These are phyloP conservation scores for Candida loeiensis DNA, from an alignment of 805 yeast genomes.

Conservation along the genomic window DNA sequence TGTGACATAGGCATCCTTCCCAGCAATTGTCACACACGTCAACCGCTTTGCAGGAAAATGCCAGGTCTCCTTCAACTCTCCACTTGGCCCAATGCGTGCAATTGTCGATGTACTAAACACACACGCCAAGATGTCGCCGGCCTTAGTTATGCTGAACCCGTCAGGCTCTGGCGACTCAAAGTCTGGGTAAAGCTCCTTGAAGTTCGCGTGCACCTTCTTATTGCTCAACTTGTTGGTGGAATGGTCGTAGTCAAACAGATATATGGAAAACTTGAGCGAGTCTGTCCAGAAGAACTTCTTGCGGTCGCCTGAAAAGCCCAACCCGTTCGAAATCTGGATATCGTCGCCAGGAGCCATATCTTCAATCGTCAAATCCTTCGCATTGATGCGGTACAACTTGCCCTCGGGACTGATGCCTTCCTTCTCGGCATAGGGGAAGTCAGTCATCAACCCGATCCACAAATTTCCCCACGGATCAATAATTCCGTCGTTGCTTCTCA, in stretches of 20 bases:
- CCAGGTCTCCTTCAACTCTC: conserved; percentile 49
- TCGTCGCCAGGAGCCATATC: conserved; percentile 29
- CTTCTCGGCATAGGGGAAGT: conserved; percentile 32
- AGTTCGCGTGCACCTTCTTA: conserved; percentile 21
- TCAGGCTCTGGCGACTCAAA: conserved; percentile 62
- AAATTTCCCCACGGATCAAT: conserved; percentile 74
- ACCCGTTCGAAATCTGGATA: conserved; percentile 64
- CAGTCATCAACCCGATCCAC: conserved; percentile 79
- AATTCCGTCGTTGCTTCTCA: conserved; percentile 75
- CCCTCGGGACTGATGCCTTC: conserved; percentile 50
- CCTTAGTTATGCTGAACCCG: conserved; percentile 61
- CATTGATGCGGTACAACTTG: conserved; percentile 32
- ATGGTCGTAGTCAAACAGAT: conserved; percentile 37
- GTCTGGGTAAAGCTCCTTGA: conserved; percentile 14
- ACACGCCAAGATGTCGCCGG: conserved; percentile 59
- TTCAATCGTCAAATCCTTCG: conserved; percentile 28
- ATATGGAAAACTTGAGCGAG: conserved; percentile 31
- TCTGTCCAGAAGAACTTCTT: conserved; percentile 40
- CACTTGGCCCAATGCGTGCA: conserved; percentile 48
- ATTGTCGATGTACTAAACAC: conserved; percentile 61
- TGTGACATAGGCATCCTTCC: conserved; percentile 66
- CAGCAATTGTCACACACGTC: conserved; percentile 71
- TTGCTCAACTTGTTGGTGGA: conserved; percentile 26
- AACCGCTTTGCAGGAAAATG: conserved; percentile 57
- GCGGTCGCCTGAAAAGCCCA: conserved; percentile 31